Percentiles rank a stretch among this genome's conserved stretches.
Conservation (phyloP, 495 filamentous ascomycete species). For the Podospora australis region DNA sequence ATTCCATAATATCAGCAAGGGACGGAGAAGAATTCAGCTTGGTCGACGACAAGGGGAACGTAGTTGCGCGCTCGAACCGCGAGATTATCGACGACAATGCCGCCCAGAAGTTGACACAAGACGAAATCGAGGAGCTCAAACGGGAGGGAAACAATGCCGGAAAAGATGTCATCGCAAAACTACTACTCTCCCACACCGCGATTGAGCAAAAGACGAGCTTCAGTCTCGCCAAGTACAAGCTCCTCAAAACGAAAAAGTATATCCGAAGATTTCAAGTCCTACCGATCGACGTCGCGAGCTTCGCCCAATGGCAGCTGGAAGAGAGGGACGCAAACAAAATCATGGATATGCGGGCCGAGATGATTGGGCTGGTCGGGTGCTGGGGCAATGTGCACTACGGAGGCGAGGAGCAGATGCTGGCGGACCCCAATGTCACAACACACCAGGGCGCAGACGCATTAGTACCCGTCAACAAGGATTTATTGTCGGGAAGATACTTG, state of each 20-base stretch:
- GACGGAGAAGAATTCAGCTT: constrained; percentile 35
- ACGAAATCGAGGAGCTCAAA: constrained; percentile 91
- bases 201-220: constrained; percentile 93
- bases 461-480: constrained; percentile 13
- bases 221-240: constrained; percentile 87
- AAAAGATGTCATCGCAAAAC: constrained; percentile 79
- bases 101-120: constrained; percentile 72
- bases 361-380: constrained; percentile 57
- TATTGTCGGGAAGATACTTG: constrained; percentile 63
- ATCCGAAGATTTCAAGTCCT: constrained; percentile 76
- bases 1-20: constrained; percentile 22
- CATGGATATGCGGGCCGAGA: constrained; percentile 86
- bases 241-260: constrained; percentile 91
- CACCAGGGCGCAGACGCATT: constrained; percentile 23
- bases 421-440: constrained; percentile 18
- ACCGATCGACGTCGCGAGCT: constrained; percentile 68
- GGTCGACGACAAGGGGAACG: constrained; percentile 43
- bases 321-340: constrained; percentile 72
- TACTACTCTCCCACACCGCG: constrained; percentile 75
- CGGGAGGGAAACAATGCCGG: constrained; percentile 68
- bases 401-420: constrained; percentile 30
- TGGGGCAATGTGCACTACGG: constrained; percentile 49
- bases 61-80: constrained; percentile 70
- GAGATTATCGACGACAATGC: constrained; percentile 73
- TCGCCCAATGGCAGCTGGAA: constrained; percentile 66